Evolutionary conservation across 2,329 filamentous ascomycete species (phyloP), one percentile per base, ranked within the genome.

Genomic region (Lachnellula occidentalis): DNA sequence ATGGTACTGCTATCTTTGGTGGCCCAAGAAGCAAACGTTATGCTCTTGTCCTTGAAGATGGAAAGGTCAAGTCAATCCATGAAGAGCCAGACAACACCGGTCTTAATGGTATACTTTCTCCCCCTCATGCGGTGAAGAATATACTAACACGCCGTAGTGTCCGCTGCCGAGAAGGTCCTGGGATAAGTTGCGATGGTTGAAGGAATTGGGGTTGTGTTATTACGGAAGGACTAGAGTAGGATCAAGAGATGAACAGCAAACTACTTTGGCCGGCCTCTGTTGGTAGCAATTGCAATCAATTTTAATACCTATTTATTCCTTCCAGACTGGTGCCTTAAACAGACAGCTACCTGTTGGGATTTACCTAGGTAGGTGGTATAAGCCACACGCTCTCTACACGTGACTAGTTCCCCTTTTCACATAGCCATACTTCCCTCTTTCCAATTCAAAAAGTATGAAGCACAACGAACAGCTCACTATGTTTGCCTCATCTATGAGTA

Each of bases 51-150:
- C 76, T 95, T 52, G 84, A 95, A 74, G 76, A 94, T 64, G 92
- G 92, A 63, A 90, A 89, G 74, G 88, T 96, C 64, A 86, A 86
- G 73, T 82, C 85, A 66, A 81, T 86, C n/a, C 82, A 90, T 66
- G 81, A 96, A 48, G 92, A 96, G 79, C 87, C 90, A 14, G 92
- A 96, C 72, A 92, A 89, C 74, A 92, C 88, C 47, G 90, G 90
- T 34, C 79, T 90, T 46, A 78, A 85, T 60, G 86, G 88, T 90
- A 75, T 72, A 43, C 51, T 31, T 34, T 5, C 19, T 9, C 31
- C 9, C 4, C 17, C 36, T 17, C 2, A 6, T 46, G 31, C 11
- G 21, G 8, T 14, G 31, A 11, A 15, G 19, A 2, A 8, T 9
- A 27, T 21, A 31, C 22, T 34, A n/a, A 39, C 34, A 17, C 22